Conservation (phyloP, 108 stramenopile genomes). For the Cyclotella kingstonii region DNA sequence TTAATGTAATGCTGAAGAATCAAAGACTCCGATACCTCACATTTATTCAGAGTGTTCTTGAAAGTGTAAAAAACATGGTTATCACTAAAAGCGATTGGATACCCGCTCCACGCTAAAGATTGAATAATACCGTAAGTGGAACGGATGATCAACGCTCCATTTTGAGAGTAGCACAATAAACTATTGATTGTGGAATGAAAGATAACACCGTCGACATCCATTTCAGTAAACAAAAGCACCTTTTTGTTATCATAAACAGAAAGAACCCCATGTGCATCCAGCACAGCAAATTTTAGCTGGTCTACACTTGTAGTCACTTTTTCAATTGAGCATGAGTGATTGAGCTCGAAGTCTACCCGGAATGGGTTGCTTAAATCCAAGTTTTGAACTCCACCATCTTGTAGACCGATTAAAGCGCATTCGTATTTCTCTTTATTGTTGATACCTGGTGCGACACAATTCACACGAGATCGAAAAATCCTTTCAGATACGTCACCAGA, state of each 20-base stretch:
- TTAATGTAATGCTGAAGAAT: not conserved
- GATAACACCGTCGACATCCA: conserved; percentile 25
- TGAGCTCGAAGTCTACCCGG: conserved; percentile 43
- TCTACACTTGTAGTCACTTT: conserved; percentile 16
- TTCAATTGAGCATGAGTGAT: conserved; percentile 23
- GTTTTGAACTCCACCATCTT: conserved; percentile 42
- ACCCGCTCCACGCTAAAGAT: not conserved
- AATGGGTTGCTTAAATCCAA: conserved; percentile 61
- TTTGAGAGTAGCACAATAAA: conserved; percentile 58
- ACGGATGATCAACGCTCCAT: conserved; percentile 44
- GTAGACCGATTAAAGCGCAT: conserved; percentile 53
- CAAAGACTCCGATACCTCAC: not conserved
- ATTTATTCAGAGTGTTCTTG: not conserved
- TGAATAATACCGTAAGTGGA: conserved; percentile 18
- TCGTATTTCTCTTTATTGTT: conserved; percentile 9
- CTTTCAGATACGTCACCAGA: not conserved
- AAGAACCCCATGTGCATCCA: conserved; percentile 39
- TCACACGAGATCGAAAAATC: not conserved
- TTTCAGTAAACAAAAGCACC: conserved; percentile 34
- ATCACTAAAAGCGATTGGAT: not conserved
- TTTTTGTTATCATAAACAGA: conserved; percentile 44
- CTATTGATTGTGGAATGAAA: conserved; percentile 60
- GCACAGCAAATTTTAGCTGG: conserved; percentile 40
- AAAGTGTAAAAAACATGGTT: not conserved
- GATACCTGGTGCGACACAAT: not conserved